phyloP scores from a whole-genome alignment of 768 basidiomycete species.

The Leccinum subtestaceum region DNA sequence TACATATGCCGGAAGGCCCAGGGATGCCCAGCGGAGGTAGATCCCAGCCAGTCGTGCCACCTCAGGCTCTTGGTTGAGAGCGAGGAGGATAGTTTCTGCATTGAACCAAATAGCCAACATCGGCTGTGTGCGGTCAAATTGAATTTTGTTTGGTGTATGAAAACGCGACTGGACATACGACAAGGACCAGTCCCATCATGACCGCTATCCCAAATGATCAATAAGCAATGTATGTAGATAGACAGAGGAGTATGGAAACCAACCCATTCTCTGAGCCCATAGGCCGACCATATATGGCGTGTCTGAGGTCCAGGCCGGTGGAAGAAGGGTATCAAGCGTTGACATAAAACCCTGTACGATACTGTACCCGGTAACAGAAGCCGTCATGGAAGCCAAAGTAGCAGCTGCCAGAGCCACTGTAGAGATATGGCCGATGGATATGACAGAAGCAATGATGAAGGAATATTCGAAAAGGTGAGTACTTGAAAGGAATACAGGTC shows the following conservation, averaged over 20 bases:
- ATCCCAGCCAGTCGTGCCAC: conserved; percentile 73
- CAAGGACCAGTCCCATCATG: conserved; percentile 52
- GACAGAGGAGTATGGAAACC: conserved; percentile 23
- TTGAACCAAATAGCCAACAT: conserved; percentile 78
- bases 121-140: conserved; percentile 30
- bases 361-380: conserved; percentile 52
- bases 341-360: conserved; percentile 81
- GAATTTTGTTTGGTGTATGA: background rate
- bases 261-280: conserved; percentile 88
- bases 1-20: conserved; percentile 77
- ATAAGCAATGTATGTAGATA: conserved; percentile 5
- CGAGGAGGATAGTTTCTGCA: conserved; percentile 74
- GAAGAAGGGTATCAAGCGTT: conserved; percentile 89
- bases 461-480: conserved; percentile 84
- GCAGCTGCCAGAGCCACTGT: conserved; percentile 87
- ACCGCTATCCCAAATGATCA: conserved; percentile 43
- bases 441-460: conserved; percentile 76
- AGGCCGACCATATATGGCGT: conserved; percentile 83
- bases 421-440: conserved; percentile 89
- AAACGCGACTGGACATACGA: conserved; percentile 45
- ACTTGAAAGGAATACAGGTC: conserved; percentile 34
- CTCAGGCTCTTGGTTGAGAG: conserved; percentile 75
- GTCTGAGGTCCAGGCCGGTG: conserved; percentile 90
- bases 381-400: conserved; percentile 71
- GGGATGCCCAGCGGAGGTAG: conserved; percentile 72